Evolutionary conservation across 352 stramenopile species (phyloP), one percentile per base, ranked within the genome.

Genomic region (Globisporangium lucens): DNA sequence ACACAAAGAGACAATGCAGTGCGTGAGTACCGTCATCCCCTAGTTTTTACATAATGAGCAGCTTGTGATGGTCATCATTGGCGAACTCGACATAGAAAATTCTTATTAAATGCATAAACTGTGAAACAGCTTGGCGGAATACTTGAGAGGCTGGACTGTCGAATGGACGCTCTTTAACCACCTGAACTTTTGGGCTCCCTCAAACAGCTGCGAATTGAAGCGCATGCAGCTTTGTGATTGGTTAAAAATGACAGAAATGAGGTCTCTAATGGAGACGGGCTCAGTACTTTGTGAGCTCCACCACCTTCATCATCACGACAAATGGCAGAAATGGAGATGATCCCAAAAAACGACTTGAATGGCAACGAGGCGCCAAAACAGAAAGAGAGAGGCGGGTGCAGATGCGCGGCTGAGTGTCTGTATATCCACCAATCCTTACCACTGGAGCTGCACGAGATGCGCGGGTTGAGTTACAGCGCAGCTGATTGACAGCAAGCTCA

Each of bases 131-230:
- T 12, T 61, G n/a, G 3, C 17, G 33, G 10, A 47, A 30, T 17
- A 41, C 29, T 51, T 1, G 43, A 7, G 22, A 51, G 43, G 43
- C 29, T 29, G 0, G 29, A 46, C 55, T 60, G 55, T 60, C 55
- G 55, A 60, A 55, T 63, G 58, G 41, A 30, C 58, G 7, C 29
- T 63, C 24, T 64, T 64, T 64, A 29, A 41, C 1, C 58, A 43
- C 27, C 58, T 64, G 58, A 64, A 56, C 58, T 64, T 63, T 64
- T 64, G 29, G 29, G 15, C 8, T n/a, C n/a, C 9, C n/a, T 15
- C 20, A 51, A 49, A 33, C n/a, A 62, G 56, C 56, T 62, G 56
- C 56, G 10, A 49, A 51, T 22, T 49, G 20, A 33, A 29, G 17
- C 9, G 15, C 41, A 49, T 22, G 6, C 41, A 22, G 13, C 15